Evolutionary conservation across 2,329 filamentous ascomycete species (phyloP).

Genomic region (Parastagonospora avenae): DNA sequence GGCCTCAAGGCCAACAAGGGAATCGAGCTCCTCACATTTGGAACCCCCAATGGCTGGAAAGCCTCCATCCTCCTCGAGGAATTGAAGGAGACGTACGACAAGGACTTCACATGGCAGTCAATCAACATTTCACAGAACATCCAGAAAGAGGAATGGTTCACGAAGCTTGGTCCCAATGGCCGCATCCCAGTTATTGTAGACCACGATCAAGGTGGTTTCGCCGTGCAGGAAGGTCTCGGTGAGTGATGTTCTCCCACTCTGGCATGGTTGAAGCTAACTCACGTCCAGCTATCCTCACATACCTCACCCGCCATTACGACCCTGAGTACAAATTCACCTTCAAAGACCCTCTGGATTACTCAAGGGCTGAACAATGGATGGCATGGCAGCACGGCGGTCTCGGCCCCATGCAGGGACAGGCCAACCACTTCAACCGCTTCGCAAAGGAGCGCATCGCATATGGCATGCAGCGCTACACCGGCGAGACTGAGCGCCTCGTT

Average conservation of each 20-base stretch:
- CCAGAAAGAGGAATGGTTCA: slow-evolving; percentile 72
- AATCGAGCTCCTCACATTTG: slow-evolving; percentile 67
- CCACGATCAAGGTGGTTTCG: slow-evolving; percentile 64
- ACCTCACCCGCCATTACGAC: slow-evolving; percentile 54
- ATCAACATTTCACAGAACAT: slow-evolving; percentile 65
- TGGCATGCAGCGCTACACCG: slow-evolving; percentile 53
- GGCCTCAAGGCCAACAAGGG: slow-evolving; percentile 66
- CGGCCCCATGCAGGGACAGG: slow-evolving; percentile 51
- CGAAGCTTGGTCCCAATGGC: slow-evolving; percentile 66
- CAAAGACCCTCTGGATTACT: slow-evolving; percentile 53
- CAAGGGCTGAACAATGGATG: slow-evolving; percentile 64
- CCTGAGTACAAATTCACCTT: slow-evolving; percentile 54
- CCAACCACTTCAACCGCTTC: slow-evolving; percentile 49
- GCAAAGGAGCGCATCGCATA: slow-evolving; percentile 53
- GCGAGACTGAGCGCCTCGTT: slow-evolving; percentile 54
- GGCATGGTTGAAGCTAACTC: slow-evolving; percentile 7
- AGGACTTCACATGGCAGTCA: slow-evolving; percentile 62
- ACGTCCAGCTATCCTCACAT: slow-evolving; percentile 49
- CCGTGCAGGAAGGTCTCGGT: slow-evolving; percentile 54
- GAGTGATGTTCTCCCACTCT: slow-evolving; percentile 5
- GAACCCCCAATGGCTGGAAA: slow-evolving; percentile 59
- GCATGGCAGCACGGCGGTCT: slow-evolving; percentile 60
- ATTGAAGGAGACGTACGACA: slow-evolving; percentile 67
- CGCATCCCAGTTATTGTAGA: slow-evolving; percentile 70
- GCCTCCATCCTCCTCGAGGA: slow-evolving; percentile 68